Evolutionary conservation across 1,139 yeast species (phyloP).

Genomic region (Arxiozyma bovina): DNA sequence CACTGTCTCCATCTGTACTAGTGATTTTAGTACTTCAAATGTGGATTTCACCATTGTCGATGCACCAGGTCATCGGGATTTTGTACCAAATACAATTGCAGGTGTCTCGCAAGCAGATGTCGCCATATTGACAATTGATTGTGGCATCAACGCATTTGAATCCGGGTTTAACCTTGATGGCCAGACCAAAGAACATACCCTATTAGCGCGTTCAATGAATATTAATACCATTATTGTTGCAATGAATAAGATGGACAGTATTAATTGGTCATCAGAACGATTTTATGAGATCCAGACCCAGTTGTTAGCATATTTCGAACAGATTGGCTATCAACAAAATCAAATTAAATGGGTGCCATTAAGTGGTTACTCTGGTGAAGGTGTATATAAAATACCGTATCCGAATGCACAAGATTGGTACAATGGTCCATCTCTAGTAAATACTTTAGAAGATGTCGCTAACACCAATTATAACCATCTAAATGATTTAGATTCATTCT

Average conservation of each 20-base stretch:
- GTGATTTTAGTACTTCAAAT: conserved; percentile 60
- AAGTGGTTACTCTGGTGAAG: conserved; percentile 77
- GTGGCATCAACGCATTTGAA: conserved; percentile 79
- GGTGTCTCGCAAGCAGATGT: conserved; percentile 83
- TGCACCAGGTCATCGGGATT: conserved; percentile 97
- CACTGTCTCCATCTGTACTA: conserved; percentile 85
- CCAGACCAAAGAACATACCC: conserved; percentile 89
- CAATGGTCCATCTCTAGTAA: conserved; percentile 55
- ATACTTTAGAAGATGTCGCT: conserved; percentile 40
- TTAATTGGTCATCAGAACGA: conserved; percentile 58
- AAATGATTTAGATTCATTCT: conserved; percentile 26
- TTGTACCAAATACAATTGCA: conserved; percentile 97
- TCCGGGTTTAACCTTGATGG: conserved; percentile 82
- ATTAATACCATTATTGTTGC: conserved; percentile 68
- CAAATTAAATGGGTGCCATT: conserved; percentile 69
- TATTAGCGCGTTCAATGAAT: conserved; percentile 76
- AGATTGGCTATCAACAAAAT: conserved; percentile 48
- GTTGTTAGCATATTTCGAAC: conserved; percentile 50
- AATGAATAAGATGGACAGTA: conserved; percentile 79
- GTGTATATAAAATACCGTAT: conserved; percentile 45
- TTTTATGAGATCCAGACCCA: conserved; percentile 54
- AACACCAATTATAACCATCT: background rate
- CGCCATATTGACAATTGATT: conserved; percentile 48
- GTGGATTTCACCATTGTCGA: conserved; percentile 80
- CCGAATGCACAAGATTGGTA: conserved; percentile 45